Conservation (phyloP, 176 grass and related monocot species). For the Triticum monococcum region DNA sequence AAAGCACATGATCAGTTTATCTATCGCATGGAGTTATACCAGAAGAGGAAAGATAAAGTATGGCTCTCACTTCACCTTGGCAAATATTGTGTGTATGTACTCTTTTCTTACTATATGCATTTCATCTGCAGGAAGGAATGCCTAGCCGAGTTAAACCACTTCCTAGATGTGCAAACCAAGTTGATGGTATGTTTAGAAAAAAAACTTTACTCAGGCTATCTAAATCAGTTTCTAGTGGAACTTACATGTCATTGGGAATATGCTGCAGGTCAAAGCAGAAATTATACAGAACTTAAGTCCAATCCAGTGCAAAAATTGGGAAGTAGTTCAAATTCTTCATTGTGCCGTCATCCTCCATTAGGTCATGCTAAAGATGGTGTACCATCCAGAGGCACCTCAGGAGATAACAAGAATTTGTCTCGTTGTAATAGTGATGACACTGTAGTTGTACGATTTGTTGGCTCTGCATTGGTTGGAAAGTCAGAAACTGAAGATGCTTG, state of each 20-base stretch:
- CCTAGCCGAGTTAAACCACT: constrained; percentile 25
- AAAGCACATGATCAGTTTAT: constrained; percentile 78
- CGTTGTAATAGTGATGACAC: constrained; percentile 66
- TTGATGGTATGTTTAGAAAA: constrained; percentile 18
- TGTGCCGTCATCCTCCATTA: constrained; percentile 21
- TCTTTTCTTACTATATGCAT: background rate
- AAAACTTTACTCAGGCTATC: background rate
- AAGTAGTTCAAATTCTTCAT: constrained; percentile 31
- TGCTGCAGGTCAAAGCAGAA: constrained; percentile 38
- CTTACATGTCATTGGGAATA: constrained; percentile 18
- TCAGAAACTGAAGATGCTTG: constrained; percentile 88
- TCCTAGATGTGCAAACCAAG: constrained; percentile 35
- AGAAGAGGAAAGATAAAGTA: constrained; percentile 80
- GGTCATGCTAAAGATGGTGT: constrained; percentile 22
- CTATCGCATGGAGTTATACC: constrained; percentile 55
- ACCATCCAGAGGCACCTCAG: constrained; percentile 42
- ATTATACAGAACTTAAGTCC: constrained; percentile 30
- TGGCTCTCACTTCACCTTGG: background rate
- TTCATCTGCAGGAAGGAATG: constrained; percentile 51
- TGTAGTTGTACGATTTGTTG: constrained; percentile 85
- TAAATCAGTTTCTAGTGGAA: background rate
- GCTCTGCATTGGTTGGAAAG: constrained; percentile 80
- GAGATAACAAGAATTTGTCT: constrained; percentile 36
- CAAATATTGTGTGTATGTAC: constrained; percentile 9
- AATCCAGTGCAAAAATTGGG: constrained; percentile 35